Percentiles rank a stretch among this genome's conserved stretches.
These are phyloP conservation scores for Sanghuangporus weigelae DNA, from an alignment of 1,284 basidiomycete genomes.

Conservation along the genomic window DNA sequence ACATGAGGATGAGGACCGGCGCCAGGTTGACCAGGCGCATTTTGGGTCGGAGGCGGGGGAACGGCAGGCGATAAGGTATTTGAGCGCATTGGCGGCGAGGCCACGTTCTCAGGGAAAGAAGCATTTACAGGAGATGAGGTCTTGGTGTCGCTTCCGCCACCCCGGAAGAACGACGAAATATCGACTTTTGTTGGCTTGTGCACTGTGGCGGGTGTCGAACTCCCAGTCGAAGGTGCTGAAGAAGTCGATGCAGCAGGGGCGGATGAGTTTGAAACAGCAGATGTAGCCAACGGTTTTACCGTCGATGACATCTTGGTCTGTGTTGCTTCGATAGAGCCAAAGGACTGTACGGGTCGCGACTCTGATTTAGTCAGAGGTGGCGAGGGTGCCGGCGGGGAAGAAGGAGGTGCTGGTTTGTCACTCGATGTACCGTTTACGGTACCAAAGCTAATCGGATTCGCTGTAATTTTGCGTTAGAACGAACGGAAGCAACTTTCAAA, in stretches of 20 bases:
- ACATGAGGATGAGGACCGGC: conserved; percentile 8
- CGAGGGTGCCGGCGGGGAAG: conserved; percentile 64
- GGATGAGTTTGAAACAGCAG: conserved; percentile 31
- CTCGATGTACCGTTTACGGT: conserved; percentile 48
- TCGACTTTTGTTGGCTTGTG: conserved; percentile 46
- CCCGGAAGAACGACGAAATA: conserved; percentile 64
- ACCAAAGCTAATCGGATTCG: conserved; percentile 72
- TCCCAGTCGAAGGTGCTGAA: conserved; percentile 26
- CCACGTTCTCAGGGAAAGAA: conserved; percentile 34
- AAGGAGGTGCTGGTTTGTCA: conserved; percentile 52
- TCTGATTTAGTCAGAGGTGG: conserved; percentile 30
- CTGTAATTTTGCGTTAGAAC: conserved; percentile 29
- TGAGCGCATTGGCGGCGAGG: conserved; percentile 32
- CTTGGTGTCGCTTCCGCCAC: conserved; percentile 35
- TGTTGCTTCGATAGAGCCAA: conserved; percentile 26
- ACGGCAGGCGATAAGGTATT: conserved; percentile 18
- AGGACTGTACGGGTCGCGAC: conserved; percentile 17
- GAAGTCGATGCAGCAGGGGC: conserved; percentile 28
- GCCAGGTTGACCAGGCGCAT: conserved; percentile 19
- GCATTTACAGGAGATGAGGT: conserved; percentile 33
- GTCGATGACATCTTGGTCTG: conserved; percentile 26
- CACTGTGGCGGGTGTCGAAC: conserved; percentile 24
- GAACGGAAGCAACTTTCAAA: background rate
- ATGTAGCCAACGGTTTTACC: conserved; percentile 31
- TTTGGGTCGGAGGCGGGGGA: conserved; percentile 29